Percentiles rank a stretch among this genome's conserved stretches.
Conservation (phyloP, 768 basidiomycete genomes). For the Tulasnella calospora region DNA sequence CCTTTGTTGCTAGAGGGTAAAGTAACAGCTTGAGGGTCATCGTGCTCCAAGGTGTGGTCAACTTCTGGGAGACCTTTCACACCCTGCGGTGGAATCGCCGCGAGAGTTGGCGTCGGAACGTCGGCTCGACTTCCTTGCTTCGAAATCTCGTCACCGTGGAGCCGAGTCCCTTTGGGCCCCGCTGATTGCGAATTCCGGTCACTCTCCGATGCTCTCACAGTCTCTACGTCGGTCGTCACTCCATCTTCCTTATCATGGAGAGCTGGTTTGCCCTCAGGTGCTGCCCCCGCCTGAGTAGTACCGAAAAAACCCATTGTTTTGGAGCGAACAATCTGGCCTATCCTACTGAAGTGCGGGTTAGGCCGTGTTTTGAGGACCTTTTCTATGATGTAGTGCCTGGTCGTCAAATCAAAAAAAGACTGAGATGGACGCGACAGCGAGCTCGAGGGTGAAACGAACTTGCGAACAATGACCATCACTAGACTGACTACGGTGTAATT, state of each 20-base stretch:
- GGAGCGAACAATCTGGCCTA: neutral
- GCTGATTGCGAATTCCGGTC: neutral
- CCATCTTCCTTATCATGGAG: neutral
- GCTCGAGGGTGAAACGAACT: conserved; percentile 39
- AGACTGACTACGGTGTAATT: conserved; percentile 35
- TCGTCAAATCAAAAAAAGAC: neutral
- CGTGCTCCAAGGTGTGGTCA: neutral
- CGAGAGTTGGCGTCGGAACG: neutral
- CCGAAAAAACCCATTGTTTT: conserved; percentile 3
- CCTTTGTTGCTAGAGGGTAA: neutral
- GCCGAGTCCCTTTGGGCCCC: no score
- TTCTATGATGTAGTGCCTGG: conserved; percentile 14
- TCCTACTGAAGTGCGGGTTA: neutral
- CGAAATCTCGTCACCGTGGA: no score
- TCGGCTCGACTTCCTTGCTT: no score
- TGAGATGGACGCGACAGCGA: neutral
- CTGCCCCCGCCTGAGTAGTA: neutral
- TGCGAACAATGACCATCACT: conserved; percentile 71
- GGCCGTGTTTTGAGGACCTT: conserved; percentile 14
- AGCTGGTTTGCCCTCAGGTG: neutral
- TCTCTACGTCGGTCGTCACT: neutral
- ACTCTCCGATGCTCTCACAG: neutral
- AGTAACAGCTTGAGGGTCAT: neutral
- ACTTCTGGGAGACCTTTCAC: neutral
- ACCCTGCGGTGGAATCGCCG: neutral